Conservation (phyloP, 257 asterid species). For the Capsicum baccatum region DNA sequence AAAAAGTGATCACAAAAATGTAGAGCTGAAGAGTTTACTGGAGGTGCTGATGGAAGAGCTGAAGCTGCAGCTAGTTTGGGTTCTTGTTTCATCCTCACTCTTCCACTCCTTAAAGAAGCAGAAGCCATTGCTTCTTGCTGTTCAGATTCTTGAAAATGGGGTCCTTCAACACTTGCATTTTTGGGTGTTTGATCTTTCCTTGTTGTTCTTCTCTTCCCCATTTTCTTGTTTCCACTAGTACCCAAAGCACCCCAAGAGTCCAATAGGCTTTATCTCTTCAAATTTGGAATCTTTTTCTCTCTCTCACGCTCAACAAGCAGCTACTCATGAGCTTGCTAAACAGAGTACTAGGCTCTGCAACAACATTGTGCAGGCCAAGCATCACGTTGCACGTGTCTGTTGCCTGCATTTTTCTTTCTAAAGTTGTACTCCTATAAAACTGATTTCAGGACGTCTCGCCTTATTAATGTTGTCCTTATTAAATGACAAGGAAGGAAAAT, state of each 20-base stretch:
- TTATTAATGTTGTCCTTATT: too few relatives aligned
- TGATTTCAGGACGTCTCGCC: too few relatives aligned
- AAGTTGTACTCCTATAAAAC: too few relatives aligned
- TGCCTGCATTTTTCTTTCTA: background rate
- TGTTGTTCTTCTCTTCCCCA: conserved; percentile 14
- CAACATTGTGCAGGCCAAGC: background rate
- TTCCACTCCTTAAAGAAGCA: background rate
- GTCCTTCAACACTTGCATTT: background rate
- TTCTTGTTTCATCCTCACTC: conserved; percentile 15
- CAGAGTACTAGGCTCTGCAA: background rate
- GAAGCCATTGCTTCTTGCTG: background rate
- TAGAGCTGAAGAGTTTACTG: background rate
- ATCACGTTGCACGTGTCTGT: background rate
- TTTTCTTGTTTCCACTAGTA: background rate
- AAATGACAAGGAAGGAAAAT: too few relatives aligned
- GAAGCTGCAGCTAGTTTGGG: background rate
- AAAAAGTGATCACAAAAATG: background rate
- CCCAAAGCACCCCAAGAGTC: background rate
- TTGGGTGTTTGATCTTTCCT: background rate
- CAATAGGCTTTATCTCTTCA: background rate
- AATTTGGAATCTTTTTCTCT: background rate
- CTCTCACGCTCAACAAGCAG: background rate
- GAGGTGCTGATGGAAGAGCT: background rate
- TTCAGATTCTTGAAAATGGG: background rate
- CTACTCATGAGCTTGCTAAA: background rate